Conservation (phyloP, 202 grass and related monocot genomes). For the Zizania palustris region DNA sequence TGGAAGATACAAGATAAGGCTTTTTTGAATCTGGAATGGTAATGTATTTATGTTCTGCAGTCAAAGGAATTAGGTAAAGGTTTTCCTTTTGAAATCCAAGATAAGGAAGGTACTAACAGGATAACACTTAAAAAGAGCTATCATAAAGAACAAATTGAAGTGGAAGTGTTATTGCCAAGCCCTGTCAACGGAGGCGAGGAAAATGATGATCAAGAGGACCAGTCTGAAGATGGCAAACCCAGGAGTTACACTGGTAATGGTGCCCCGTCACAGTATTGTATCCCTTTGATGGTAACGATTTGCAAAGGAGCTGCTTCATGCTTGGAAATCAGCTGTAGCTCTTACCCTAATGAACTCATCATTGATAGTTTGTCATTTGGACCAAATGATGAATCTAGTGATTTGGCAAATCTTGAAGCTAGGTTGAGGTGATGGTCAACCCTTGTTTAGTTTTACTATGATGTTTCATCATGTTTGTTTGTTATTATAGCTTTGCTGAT, state of each 20-base stretch:
- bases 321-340: constrained; percentile 48
- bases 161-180: constrained; percentile 46
- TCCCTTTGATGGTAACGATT: constrained; percentile 41
- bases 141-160: constrained; percentile 34
- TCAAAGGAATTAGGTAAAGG: constrained; percentile 38
- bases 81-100: constrained; percentile 55
- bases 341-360: constrained; percentile 42
- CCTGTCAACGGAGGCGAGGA: neutral
- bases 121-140: constrained; percentile 38
- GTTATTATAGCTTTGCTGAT: constrained; percentile 13
- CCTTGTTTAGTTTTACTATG: neutral
- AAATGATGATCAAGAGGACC: constrained; percentile 13
- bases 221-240: constrained; percentile 4
- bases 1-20: neutral
- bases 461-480: neutral
- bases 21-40: constrained; percentile 11
- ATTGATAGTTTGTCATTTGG: constrained; percentile 44
- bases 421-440: constrained; percentile 24
- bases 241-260: neutral
- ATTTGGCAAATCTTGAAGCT: constrained; percentile 31
- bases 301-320: constrained; percentile 28
- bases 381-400: constrained; percentile 9
- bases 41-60: constrained; percentile 23
- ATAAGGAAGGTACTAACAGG: constrained; percentile 43
- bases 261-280: constrained; percentile 28